phyloP scores from a whole-genome alignment of 495 filamentous ascomycete species.

The Niebla homalea region DNA sequence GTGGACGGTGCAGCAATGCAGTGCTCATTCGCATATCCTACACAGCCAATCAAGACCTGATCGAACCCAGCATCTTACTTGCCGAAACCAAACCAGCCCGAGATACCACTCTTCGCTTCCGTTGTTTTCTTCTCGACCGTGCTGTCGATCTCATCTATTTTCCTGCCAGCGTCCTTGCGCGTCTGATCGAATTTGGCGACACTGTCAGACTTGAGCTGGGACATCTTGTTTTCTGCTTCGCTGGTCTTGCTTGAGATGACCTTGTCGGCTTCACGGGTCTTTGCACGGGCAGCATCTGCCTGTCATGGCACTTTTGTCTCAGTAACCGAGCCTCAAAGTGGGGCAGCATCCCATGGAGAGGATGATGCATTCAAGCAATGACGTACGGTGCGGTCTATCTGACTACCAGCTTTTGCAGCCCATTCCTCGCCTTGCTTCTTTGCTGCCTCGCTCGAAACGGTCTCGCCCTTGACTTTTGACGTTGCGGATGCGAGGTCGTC shows the following conservation, averaged over 20 bases:
- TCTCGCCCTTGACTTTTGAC: constrained; percentile 42
- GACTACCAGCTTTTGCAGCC: constrained; percentile 37
- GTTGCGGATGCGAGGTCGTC: constrained; percentile 40
- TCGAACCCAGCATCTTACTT: constrained; percentile 29
- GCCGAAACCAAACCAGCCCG: constrained; percentile 65
- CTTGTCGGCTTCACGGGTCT: constrained; percentile 11
- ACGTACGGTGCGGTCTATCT: constrained; percentile 29
- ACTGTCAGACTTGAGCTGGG: constrained; percentile 29
- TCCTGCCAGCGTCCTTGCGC: constrained; percentile 16
- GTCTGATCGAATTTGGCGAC: constrained; percentile 23
- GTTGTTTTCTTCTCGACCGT: constrained; percentile 62
- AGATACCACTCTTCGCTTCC: constrained; percentile 66
- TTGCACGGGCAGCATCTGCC: constrained; percentile 47
- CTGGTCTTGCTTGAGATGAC: constrained; percentile 6
- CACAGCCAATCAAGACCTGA: no score
- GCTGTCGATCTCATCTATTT: constrained; percentile 45
- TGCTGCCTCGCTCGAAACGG: constrained; percentile 42
- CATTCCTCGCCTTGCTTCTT: constrained; percentile 39
- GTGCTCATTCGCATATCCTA: no score
- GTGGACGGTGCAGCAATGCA: no score
- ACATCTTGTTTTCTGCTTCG: constrained; percentile 14
- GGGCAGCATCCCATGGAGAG: not conserved
- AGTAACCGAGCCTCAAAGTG: not conserved
- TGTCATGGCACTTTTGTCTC: constrained; percentile 18
- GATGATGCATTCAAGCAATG: not conserved